Evolutionary conservation across 495 filamentous ascomycete species (phyloP), one percentile per base, ranked within the genome.

Genomic region (Neurospora tetraspora): DNA sequence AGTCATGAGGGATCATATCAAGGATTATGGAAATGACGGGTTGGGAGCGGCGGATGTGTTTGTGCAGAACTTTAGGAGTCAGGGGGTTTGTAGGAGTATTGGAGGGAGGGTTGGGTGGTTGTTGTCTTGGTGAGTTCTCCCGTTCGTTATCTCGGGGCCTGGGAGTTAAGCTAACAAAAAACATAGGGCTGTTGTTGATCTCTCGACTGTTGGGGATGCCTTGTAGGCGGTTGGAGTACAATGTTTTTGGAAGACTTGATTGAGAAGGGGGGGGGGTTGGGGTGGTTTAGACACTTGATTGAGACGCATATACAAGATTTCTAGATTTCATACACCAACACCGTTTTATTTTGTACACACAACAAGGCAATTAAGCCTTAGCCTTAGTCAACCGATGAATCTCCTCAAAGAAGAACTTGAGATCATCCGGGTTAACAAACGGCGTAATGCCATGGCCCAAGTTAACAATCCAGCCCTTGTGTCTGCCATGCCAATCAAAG

Each of bases 361-460:
- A 31, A 45, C 16, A 2, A n/a, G n/a, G n/a, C 45, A 53, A 12
- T 27, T 77, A 69, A 37, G 36, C 70, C n/a, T 74, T 70, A 0
- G 70, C 81, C 68, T 79, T 83, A 73, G 84, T 87, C 68, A 88
- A 82, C 70, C 93, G 91, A 78, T 96, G 92, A 71, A 98, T 89
- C 82, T 99, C 96, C 81, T 96, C 85, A 74, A 98, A 96, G 86
- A 90, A 99, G 84, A 95, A 96, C 78, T 87, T 93, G 71, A 99
- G 84, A 80, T 97, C 89, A 45, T 98, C 94, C 3, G 96, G 96
- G 73, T 97, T 90, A 36, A 98, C 96, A 72, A 93, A 90, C 3
- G 96, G 96, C 23, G 96, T 98, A 71, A 99, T 92, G 74, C 94
- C 96, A 82, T 99, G 96, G 11, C 96, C 94, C 88, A 98, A 74